A percentile compares a stretch with the other conserved stretches of the same genome.
Conservation (phyloP, 306 rosid species). For the Prunus padus region DNA sequence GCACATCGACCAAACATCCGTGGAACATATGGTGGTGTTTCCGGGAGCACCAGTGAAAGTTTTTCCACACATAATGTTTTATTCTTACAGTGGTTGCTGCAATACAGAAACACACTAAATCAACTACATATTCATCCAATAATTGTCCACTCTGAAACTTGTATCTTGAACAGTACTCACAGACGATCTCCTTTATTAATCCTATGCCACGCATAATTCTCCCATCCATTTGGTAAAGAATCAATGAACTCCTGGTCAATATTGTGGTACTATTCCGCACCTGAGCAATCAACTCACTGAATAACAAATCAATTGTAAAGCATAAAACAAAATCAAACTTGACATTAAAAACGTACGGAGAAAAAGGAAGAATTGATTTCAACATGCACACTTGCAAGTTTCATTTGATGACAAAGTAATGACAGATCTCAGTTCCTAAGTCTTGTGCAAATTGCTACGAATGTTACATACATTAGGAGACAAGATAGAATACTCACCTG, state of each 20-base stretch:
- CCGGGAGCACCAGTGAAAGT: constrained; percentile 91
- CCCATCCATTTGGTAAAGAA: constrained; percentile 97
- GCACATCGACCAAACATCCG: constrained; percentile 88
- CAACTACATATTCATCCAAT: neutral
- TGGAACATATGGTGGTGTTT: constrained; percentile 83
- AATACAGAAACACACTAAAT: constrained; percentile 26
- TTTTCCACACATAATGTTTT: constrained; percentile 78
- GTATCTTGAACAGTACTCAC: constrained; percentile 49
- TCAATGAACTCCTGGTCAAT: constrained; percentile 89
- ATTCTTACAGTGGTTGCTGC: constrained; percentile 80
- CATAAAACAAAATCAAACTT: constrained; percentile 28
- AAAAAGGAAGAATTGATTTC: neutral
- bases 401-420: constrained; percentile 6
- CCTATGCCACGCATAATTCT: constrained; percentile 97
- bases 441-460: neutral
- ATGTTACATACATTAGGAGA: neutral
- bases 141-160: constrained; percentile 5
- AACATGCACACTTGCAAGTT: neutral
- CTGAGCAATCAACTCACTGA: constrained; percentile 63
- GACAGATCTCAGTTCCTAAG: constrained; percentile 13
- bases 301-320: constrained; percentile 45
- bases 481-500: constrained; percentile 49
- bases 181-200: constrained; percentile 84
- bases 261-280: constrained; percentile 96
- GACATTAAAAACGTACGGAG: constrained; percentile 8